Evolutionary conservation across 2,329 filamentous ascomycete genomes (phyloP), one percentile per base, ranked within the genome.

Genomic region (Claviceps capensis): DNA sequence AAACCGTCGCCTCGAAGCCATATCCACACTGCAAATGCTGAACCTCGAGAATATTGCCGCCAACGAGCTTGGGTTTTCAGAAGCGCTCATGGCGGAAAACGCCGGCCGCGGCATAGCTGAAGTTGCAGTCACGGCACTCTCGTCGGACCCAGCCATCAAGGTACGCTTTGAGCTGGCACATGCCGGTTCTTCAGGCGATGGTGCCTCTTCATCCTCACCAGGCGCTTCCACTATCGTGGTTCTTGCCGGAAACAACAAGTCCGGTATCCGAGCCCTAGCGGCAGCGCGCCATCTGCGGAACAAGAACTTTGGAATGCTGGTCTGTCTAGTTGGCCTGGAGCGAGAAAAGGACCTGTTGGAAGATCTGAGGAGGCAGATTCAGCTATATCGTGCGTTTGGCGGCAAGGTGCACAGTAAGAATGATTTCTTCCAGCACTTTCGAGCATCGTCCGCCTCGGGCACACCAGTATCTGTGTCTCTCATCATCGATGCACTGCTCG

Each of bases 171-270:
- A 65, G 53, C 66, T 75, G 19, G 72, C 70, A 47, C 75, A 64
- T 48, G 72, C 63, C 8, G 63, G 61, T 44, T 59, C 61, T 1
- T 62, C 63, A 7, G 59, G 61, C 19, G 63, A 65, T 17, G 58
- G 61, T 8, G 60, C 59, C 38, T 49, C 49, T 8, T 47, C 53
- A 11, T 40, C 52, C n/a, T 47, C 48, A 4, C 34, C 51, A 4
- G 64, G 54, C 54, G 65, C 60, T 44, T 65, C 67, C 4, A 72
- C 74, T 0, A 70, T 81, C 36, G 81, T 95, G 22, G 80, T 97
- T 6, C 75, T 97, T n/a, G 90, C 88, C 0, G 91, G 93, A n/a
- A 97, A 96, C 66, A 91, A 95, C 67, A 88, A 88, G 58, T 89
- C 85, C 1, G 90, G 91, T 41, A 83, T 87, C 40, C 79, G 91